A percentile compares a stretch with the other conserved stretches of the same genome.
These are phyloP conservation scores for Nemania sp. DNA, from an alignment of 2,329 filamentous ascomycete species.

Conservation along the genomic window DNA sequence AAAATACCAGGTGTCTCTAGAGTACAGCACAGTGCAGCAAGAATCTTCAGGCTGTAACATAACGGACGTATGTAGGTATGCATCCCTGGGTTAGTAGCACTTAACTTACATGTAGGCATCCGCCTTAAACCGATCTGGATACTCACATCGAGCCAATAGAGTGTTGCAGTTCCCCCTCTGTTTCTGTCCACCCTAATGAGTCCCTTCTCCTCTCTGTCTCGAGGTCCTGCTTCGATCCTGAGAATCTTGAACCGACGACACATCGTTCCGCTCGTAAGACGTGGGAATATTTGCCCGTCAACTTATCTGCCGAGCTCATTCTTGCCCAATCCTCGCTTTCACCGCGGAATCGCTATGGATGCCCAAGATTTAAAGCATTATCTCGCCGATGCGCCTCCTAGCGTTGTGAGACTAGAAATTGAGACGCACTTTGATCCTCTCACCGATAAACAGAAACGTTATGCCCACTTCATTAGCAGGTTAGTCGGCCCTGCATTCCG, in stretches of 20 bases:
- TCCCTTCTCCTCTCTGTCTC: slow-evolving; percentile 25
- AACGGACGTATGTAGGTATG: not conserved
- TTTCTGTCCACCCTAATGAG: slow-evolving; percentile 23
- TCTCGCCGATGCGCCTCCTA: slow-evolving; percentile 87
- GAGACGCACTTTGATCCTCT: slow-evolving; percentile 88
- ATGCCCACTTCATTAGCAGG: slow-evolving; percentile 88
- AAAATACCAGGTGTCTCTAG: too few relatives aligned
- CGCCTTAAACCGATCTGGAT: not conserved
- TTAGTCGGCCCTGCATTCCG: slow-evolving; percentile 42
- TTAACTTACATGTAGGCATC: not conserved
- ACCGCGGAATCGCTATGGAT: slow-evolving; percentile 52
- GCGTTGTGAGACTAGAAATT: slow-evolving; percentile 84
- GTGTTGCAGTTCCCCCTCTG: slow-evolving; percentile 3
- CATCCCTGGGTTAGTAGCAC: not conserved
- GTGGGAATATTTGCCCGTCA: slow-evolving; percentile 14
- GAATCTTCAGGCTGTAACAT: too few relatives aligned
- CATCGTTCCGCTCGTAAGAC: slow-evolving; percentile 19
- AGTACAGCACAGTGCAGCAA: too few relatives aligned
- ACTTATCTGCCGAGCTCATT: not conserved
- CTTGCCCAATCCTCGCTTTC: slow-evolving; percentile 18
- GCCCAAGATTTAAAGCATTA: slow-evolving; percentile 71
- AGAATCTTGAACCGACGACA: slow-evolving; percentile 25
- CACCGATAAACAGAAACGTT: slow-evolving; percentile 77
- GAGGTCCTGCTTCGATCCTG: slow-evolving; percentile 30
- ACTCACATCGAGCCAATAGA: slow-evolving; percentile 12